phyloP scores from a whole-genome alignment of 2,329 filamentous ascomycete genomes.

The Diplocarpon mali region DNA sequence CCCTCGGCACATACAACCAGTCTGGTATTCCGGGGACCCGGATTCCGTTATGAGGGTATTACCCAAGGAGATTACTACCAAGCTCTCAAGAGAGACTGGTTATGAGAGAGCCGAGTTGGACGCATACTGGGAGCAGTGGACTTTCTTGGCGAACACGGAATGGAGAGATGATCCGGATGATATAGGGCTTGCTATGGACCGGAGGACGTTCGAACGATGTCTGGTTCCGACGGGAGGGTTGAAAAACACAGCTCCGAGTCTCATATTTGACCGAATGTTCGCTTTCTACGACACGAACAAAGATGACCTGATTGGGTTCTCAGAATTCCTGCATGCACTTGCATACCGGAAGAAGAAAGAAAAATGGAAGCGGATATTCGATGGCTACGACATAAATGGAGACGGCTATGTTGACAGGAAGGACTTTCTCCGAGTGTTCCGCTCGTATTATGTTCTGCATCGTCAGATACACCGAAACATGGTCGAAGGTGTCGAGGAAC shows the following conservation, averaged over 20 bases:
- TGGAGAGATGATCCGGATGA: constrained; percentile 73
- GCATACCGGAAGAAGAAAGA: constrained; percentile 59
- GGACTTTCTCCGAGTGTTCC: constrained; percentile 85
- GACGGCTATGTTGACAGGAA: constrained; percentile 78
- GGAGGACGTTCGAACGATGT: constrained; percentile 84
- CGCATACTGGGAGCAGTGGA: constrained; percentile 94
- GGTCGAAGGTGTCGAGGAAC: constrained; percentile 65
- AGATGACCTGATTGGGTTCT: constrained; percentile 82
- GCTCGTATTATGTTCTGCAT: constrained; percentile 83
- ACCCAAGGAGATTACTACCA: constrained; percentile 54
- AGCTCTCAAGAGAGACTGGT: constrained; percentile 58
- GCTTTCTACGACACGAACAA: constrained; percentile 88
- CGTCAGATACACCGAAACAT: constrained; percentile 84
- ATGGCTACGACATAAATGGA: constrained; percentile 81
- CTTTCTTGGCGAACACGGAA: constrained; percentile 78
- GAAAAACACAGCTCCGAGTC: constrained; percentile 67
- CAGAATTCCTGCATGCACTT: constrained; percentile 80
- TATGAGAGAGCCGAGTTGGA: constrained; percentile 84
- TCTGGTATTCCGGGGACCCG: constrained; percentile 84
- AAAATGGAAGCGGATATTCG: constrained; percentile 64
- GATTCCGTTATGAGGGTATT: constrained; percentile 57
- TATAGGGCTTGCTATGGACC: constrained; percentile 75
- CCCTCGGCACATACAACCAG: constrained; percentile 66
- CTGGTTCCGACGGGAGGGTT: constrained; percentile 78
- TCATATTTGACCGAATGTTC: constrained; percentile 95